phyloP scores from a whole-genome alignment of 2,329 filamentous ascomycete genomes.

The Colletotrichum sp. region DNA sequence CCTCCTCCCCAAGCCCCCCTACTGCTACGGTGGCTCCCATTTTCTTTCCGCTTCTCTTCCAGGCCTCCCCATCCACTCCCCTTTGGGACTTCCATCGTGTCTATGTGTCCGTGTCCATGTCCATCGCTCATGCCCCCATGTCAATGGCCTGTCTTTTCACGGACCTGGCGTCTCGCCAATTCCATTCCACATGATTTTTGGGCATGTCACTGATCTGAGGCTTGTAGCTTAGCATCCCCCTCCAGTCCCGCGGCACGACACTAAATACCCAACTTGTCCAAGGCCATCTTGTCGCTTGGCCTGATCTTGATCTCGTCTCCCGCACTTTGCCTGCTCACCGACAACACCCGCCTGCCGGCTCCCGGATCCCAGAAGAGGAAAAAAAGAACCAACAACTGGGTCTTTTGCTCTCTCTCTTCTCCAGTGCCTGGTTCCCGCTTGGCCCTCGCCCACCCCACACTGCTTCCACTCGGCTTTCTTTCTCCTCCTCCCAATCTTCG shows the following conservation, averaged over 20 bases:
- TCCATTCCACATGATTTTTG: conserved; percentile 12
- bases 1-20: neutral
- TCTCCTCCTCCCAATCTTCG: neutral
- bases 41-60: neutral
- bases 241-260: neutral
- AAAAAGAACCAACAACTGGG: neutral
- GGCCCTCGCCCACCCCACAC: neutral
- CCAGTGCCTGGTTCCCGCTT: neutral
- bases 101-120: neutral
- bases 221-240: conserved; percentile 2
- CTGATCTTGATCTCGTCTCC: neutral
- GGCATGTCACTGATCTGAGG: conserved; percentile 16
- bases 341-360: neutral
- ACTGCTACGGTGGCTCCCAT: neutral
- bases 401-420: neutral
- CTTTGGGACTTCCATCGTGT: neutral
- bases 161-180: neutral
- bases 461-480: neutral
- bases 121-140: neutral
- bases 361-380: neutral
- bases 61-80: neutral
- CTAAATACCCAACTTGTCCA: neutral
- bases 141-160: neutral
- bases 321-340: conserved; percentile 6
- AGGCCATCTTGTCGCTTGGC: neutral